Base-by-base conservation (phyloP, 306 rosid genomes). In the Abrus precatorius region DNA sequence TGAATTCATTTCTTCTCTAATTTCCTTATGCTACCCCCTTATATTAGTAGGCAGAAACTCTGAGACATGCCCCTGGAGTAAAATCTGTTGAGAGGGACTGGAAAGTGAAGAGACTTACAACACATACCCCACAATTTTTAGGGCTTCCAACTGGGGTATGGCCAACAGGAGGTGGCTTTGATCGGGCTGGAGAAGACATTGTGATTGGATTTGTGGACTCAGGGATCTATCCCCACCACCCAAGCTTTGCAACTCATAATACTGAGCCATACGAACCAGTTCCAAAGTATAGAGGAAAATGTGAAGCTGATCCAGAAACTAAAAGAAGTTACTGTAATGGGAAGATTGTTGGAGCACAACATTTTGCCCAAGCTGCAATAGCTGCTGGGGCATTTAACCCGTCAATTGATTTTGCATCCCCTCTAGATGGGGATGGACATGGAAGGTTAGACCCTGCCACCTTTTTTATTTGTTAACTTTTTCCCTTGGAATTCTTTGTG, bases 131-230 rank as follows among this genome's bases (percentile, higher is more conserved):
- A 5, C 92, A 96, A 77, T 96, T 96, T 88, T 89, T 96, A 89
- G 99, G 99, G 76, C 99, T 96, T 85, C 99, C 99, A 62, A 96
- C 99, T 1, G 99, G 97, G 74, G 99, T 96, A 63, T 96, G 99
- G 99, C 99, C 99, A 1, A 93, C 99, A 30, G 98, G 97, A 75
- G 99, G 99, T 41, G 99, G 99, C 84, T 93, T 87, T 88, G 99
- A 96, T 78, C 87, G 93, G 79, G 99, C 99, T 5, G 99, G 99
- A 69, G 99, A 96, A 83, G 85, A 96, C 82, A 96, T 96, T 47
- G 98, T 96, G 66, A 96, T 96, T 61, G 99, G 99, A 60, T 93
- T 93, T 82, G 92, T 96, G 77, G 99, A 96, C 89, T 96, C 99
- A 0, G 99, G 99, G 71, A 92, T 96, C 69, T 93, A 82, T 64